Evolutionary conservation across 306 rosid species (phyloP).

Genomic region (Trifolium pratense): DNA sequence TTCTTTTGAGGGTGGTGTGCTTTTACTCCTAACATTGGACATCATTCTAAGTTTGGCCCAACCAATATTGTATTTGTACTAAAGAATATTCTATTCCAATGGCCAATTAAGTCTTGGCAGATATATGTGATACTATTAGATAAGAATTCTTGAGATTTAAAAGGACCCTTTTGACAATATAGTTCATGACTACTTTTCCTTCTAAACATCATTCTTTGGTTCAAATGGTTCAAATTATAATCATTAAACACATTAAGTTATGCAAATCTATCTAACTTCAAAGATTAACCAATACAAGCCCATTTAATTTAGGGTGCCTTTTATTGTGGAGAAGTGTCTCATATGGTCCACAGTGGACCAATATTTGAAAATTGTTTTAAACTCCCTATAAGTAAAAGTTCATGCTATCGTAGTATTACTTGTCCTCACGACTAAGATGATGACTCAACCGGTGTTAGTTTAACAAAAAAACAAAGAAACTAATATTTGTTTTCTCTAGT

Average conservation of each 20-base stretch:
- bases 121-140: constrained; percentile 34
- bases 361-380: too few relatives aligned
- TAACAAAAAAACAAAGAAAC: too few relatives aligned
- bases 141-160: constrained; percentile 24
- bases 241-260: constrained; percentile 23
- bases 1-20: constrained; percentile 29
- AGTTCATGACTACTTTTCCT: constrained; percentile 25
- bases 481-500: too few relatives aligned
- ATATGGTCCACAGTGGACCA: too few relatives aligned
- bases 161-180: constrained; percentile 41
- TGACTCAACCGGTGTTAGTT: too few relatives aligned
- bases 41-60: constrained; percentile 37
- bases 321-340: too few relatives aligned
- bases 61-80: constrained; percentile 42
- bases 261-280: constrained; percentile 41
- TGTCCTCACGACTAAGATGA: too few relatives aligned
- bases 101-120: constrained; percentile 44
- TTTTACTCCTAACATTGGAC: constrained; percentile 33
- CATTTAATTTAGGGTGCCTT: too few relatives aligned
- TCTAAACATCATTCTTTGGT: constrained; percentile 27
- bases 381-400: too few relatives aligned
- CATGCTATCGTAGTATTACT: too few relatives aligned
- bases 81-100: constrained; percentile 47
- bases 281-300: background rate
- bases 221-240: constrained; percentile 31